Conservation (phyloP, 495 filamentous ascomycete species). For the Talaromyces liani region DNA sequence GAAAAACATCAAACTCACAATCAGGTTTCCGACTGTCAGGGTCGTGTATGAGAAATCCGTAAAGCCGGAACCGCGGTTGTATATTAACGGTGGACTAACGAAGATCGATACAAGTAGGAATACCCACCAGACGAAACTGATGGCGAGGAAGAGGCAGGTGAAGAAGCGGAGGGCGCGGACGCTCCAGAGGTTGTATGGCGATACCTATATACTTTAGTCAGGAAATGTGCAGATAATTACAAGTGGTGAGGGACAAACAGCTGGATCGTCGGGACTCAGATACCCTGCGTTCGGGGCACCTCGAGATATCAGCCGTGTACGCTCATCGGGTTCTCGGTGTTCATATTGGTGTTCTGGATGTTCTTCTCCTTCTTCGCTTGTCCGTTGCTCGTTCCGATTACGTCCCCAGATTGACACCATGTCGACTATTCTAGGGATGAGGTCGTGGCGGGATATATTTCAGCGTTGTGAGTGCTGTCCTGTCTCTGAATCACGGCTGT, state of each 20-base stretch:
- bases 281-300: slow-evolving; percentile 52
- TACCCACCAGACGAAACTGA: slow-evolving; percentile 87
- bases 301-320: slow-evolving; percentile 61
- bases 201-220: slow-evolving; percentile 49
- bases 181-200: slow-evolving; percentile 91
- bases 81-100: slow-evolving; percentile 76
- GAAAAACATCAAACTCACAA: slow-evolving; percentile 81
- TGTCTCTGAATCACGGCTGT: background rate
- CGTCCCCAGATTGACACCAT: slow-evolving; percentile 2
- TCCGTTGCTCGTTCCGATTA: background rate
- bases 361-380: background rate
- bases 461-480: background rate
- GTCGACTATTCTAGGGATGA: background rate
- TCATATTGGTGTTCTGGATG: background rate
- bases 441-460: background rate
- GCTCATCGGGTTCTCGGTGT: slow-evolving; percentile 52
- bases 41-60: slow-evolving; percentile 76
- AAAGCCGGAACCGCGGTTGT: slow-evolving; percentile 84
- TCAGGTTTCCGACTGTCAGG: slow-evolving; percentile 61
- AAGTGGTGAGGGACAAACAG: slow-evolving; percentile 43
- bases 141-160: slow-evolving; percentile 60
- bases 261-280: slow-evolving; percentile 89
- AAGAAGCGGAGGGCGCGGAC: slow-evolving; percentile 70
- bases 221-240: slow-evolving; percentile 5
- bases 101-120: slow-evolving; percentile 80